Evolutionary conservation across 495 filamentous ascomycete genomes (phyloP).

Genomic region (Penicillium paradoxum): DNA sequence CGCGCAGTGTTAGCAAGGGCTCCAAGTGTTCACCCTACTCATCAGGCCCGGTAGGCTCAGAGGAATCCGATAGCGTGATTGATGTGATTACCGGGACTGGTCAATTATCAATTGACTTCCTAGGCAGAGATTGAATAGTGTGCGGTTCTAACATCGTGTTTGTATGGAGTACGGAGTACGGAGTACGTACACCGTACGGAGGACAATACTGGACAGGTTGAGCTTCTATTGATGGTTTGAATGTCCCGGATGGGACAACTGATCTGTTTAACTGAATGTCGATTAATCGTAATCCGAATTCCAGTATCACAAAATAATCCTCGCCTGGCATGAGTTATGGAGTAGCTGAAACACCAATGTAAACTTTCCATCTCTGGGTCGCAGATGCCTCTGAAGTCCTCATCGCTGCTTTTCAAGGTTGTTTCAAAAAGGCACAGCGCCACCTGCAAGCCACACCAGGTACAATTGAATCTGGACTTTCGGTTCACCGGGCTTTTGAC

Average conservation of each 20-base stretch:
- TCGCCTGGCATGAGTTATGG: not conserved
- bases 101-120: not conserved
- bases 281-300: not conserved
- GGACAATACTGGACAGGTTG: no score
- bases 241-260: not conserved
- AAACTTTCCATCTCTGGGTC: not conserved
- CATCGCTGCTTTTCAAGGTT: not conserved
- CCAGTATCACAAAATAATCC: no score
- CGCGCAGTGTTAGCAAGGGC: not conserved
- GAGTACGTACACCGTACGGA: not conserved
- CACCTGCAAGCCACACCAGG: slow-evolving; percentile 11
- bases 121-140: not conserved
- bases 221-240: not conserved
- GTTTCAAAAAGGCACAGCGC: slow-evolving; percentile 6
- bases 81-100: not conserved
- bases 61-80: not conserved
- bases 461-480: not conserved
- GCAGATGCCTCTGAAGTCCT: not conserved
- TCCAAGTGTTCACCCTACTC: not conserved
- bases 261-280: not conserved
- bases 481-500: no score
- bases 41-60: not conserved
- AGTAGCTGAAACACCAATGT: not conserved
- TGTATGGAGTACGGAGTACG: not conserved
- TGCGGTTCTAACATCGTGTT: not conserved